These are phyloP conservation scores for Sophora flavescens DNA, from an alignment of 306 rosid species.

Conservation along the genomic window DNA sequence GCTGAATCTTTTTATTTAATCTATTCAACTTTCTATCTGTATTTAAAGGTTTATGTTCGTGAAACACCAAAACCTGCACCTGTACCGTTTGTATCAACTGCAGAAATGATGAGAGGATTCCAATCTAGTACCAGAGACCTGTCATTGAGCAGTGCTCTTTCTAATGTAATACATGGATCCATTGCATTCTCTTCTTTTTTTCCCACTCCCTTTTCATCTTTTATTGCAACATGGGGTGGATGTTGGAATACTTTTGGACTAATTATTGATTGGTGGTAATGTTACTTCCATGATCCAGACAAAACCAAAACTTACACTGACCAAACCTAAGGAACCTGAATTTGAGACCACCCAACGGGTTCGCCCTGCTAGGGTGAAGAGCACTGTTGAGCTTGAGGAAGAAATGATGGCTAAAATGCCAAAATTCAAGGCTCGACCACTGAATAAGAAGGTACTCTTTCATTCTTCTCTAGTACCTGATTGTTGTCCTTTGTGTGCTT, in stretches of 20 bases:
- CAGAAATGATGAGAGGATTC: constrained; percentile 90
- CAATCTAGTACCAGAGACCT: constrained; percentile 85
- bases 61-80: constrained; percentile 69
- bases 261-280: constrained; percentile 21
- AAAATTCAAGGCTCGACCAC: constrained; percentile 90
- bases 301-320: constrained; percentile 86
- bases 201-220: not conserved
- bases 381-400: constrained; percentile 91
- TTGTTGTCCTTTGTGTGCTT: constrained; percentile 11
- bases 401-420: constrained; percentile 99
- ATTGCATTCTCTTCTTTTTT: not conserved
- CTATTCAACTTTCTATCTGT: constrained; percentile 20
- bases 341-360: constrained; percentile 88
- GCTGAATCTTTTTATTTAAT: constrained; percentile 18
- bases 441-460: constrained; percentile 78
- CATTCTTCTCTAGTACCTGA: not conserved
- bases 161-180: constrained; percentile 62
- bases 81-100: constrained; percentile 84
- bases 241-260: constrained; percentile 23
- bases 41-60: constrained; percentile 74
- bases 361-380: constrained; percentile 80
- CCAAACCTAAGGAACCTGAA: constrained; percentile 96
- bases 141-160: constrained; percentile 53
- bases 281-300: constrained; percentile 53
- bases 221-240: constrained; percentile 1